Evolutionary conservation across 2,329 filamentous ascomycete genomes (phyloP).

Genomic region (Talaromyces islandicus): DNA sequence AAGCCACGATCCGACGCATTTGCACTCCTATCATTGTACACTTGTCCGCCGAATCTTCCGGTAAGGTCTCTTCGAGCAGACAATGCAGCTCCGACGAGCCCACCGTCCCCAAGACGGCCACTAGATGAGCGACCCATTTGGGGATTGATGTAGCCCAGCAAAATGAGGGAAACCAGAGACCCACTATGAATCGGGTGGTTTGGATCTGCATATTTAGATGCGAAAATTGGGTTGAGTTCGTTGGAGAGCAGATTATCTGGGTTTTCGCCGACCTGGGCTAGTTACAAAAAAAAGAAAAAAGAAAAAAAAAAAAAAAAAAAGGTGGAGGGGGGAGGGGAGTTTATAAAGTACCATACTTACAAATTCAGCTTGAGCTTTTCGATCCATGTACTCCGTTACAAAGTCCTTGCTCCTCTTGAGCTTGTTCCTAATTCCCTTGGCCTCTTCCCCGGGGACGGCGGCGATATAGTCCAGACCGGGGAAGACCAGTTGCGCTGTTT

Average conservation of each 20-base stretch:
- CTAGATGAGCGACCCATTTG: background rate
- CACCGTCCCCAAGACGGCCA: background rate
- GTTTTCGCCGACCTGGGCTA: background rate
- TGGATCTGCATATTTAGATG: conserved; percentile 7
- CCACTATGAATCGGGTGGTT: conserved; percentile 7
- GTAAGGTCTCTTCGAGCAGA: background rate
- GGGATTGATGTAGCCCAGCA: background rate
- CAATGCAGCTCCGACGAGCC: background rate
- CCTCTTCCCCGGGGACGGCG: conserved; percentile 12
- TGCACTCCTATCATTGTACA: background rate
- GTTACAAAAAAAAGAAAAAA: background rate
- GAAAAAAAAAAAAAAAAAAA: background rate
- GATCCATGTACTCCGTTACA: conserved; percentile 8
- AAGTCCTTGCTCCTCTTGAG: conserved; percentile 3
- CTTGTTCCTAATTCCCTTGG: conserved; percentile 11
- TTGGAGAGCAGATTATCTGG: conserved; percentile 3
- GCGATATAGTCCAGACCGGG: conserved; percentile 35
- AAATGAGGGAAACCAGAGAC: background rate
- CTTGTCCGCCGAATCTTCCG: background rate
- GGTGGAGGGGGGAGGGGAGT: background rate
- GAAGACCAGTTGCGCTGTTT: conserved; percentile 46
- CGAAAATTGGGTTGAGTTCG: conserved; percentile 3
- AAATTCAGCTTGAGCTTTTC: conserved; percentile 7
- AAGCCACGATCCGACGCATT: background rate
- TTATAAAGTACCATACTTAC: conserved; percentile 1